Conservation (phyloP, 345 rosid species). For the Sisymbrium altissimum region DNA sequence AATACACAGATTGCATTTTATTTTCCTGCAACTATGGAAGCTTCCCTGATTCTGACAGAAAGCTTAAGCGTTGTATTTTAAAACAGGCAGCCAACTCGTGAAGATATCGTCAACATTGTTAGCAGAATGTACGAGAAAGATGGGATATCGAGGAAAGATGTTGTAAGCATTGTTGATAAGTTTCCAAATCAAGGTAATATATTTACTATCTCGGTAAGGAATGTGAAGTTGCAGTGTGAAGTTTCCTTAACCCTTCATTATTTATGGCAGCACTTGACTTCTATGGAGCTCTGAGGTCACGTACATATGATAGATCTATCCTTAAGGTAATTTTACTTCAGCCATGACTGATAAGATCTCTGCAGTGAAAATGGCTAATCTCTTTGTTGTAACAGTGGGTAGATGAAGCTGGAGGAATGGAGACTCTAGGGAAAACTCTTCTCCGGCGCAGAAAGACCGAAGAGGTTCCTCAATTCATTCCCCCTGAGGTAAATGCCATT, state of each 20-base stretch:
- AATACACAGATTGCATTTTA: background rate
- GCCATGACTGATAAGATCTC: background rate
- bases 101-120: constrained; percentile 83
- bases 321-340: constrained; percentile 49
- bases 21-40: background rate
- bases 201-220: background rate
- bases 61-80: constrained; percentile 8
- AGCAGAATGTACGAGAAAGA: constrained; percentile 86
- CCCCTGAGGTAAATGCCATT: constrained; percentile 60
- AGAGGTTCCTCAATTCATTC: constrained; percentile 63
- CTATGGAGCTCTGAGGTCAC: constrained; percentile 90
- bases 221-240: background rate
- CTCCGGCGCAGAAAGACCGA: constrained; percentile 51
- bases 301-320: constrained; percentile 85
- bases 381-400: constrained; percentile 56
- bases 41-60: constrained; percentile 1
- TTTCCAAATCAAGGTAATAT: constrained; percentile 87
- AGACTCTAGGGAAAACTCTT: constrained; percentile 64
- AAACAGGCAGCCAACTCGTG: constrained; percentile 86
- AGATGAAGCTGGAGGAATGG: constrained; percentile 77
- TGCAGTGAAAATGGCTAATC: constrained; percentile 13
- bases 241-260: background rate
- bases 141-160: constrained; percentile 65
- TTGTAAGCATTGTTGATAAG: constrained; percentile 56
- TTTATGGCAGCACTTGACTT: constrained; percentile 74